Percentiles rank a stretch among this genome's conserved stretches.
phyloP scores from a whole-genome alignment of 2,329 filamentous ascomycete species.

The Lachnum nothofagi region DNA sequence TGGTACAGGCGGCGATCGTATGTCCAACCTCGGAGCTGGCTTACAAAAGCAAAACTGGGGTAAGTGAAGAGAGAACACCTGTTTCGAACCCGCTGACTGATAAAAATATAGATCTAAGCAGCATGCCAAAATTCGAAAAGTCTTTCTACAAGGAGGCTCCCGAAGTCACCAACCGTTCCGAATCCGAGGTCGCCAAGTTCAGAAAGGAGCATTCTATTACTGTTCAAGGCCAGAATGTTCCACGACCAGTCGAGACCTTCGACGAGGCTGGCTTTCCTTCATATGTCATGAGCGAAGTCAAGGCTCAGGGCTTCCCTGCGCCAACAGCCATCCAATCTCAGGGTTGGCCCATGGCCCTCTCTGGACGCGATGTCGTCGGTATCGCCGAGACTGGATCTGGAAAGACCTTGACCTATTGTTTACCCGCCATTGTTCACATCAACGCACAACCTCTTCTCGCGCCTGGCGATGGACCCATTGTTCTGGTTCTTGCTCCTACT shows the following conservation, averaged over 20 bases:
- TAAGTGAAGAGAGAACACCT: slow-evolving; percentile 42
- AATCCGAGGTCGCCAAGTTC: slow-evolving; percentile 81
- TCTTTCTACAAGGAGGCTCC: slow-evolving; percentile 97
- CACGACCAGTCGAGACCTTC: slow-evolving; percentile 92
- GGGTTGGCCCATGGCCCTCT: slow-evolving; percentile 98
- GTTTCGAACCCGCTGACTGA: slow-evolving; percentile 10
- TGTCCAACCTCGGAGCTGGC: slow-evolving; percentile 83
- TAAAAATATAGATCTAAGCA: slow-evolving; percentile 56
- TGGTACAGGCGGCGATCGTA: slow-evolving; percentile 79
- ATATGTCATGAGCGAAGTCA: slow-evolving; percentile 98
- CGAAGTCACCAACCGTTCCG: slow-evolving; percentile 67
- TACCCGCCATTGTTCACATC: slow-evolving; percentile 98
- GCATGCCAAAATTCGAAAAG: slow-evolving; percentile 95
- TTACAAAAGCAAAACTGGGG: slow-evolving; percentile 87
- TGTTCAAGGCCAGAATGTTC: slow-evolving; percentile 72
- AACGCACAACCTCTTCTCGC: slow-evolving; percentile 96
- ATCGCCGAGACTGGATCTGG: slow-evolving; percentile 98
- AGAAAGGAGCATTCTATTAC: slow-evolving; percentile 80
- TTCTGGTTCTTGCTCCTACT: slow-evolving; percentile 90
- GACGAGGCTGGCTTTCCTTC: slow-evolving; percentile 95
- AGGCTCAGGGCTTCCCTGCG: slow-evolving; percentile 89
- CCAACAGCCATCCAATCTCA: slow-evolving; percentile 97
- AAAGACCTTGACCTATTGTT: slow-evolving; percentile 97
- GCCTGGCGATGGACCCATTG: slow-evolving; percentile 92
- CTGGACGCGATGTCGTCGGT: slow-evolving; percentile 95